A percentile compares a stretch with the other conserved stretches of the same genome.
Conservation (phyloP, 2,329 filamentous ascomycete species). For the Balansia obtecta region DNA sequence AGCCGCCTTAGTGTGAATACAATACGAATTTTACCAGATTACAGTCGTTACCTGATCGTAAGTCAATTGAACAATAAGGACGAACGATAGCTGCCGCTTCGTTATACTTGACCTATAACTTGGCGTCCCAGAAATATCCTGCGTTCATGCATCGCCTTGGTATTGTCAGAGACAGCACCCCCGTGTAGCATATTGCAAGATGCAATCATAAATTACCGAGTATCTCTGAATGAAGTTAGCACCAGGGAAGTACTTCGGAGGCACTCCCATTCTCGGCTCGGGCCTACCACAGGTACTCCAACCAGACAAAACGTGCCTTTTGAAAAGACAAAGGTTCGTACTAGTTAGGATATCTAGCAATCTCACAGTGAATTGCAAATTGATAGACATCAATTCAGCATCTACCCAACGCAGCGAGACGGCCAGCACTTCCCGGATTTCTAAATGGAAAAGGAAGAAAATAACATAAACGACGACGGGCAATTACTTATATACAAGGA, state of each 20-base stretch:
- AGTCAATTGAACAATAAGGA: neutral
- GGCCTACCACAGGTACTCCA: no score
- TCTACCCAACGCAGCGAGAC: no score
- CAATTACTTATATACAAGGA: no score
- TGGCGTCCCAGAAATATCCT: neutral
- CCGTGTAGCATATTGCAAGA: neutral
- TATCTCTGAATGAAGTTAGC: no score
- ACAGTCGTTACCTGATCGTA: neutral
- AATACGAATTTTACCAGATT: neutral
- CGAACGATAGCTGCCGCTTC: neutral
- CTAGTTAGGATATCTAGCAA: neutral
- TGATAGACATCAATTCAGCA: no score
- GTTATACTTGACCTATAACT: neutral
- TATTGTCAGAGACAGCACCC: neutral
- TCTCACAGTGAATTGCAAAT: neutral
- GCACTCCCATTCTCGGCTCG: no score
- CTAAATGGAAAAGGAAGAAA: no score
- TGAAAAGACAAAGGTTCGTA: neutral
- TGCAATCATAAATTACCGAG: neutral
- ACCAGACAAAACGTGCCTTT: no score
- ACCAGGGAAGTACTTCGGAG: no score
- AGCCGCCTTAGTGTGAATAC: neutral
- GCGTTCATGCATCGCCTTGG: neutral
- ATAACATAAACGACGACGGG: no score
- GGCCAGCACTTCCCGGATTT: no score